These are phyloP conservation scores for Vaccinium darrowii DNA, from an alignment of 148 eudicot genomes.

Conservation along the genomic window DNA sequence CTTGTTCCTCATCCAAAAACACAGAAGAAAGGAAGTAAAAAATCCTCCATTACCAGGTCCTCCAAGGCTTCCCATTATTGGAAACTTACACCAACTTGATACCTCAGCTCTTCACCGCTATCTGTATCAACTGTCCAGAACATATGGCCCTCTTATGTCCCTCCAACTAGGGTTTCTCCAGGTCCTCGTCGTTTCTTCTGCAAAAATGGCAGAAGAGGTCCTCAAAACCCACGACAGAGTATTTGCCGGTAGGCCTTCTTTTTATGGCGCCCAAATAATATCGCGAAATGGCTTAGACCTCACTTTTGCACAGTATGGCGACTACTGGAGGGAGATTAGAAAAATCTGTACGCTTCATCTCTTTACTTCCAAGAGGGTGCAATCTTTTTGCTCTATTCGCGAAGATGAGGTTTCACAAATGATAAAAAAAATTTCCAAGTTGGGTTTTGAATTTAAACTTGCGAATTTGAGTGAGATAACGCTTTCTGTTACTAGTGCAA, in stretches of 20 bases:
- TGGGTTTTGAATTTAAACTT: neutral
- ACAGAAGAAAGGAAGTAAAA: too few species aligned
- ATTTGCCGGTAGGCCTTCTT: neutral
- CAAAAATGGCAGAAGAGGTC: slow-evolving; percentile 1
- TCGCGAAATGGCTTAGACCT: neutral
- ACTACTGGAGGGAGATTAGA: slow-evolving; percentile 9
- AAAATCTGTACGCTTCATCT: neutral
- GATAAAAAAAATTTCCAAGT: neutral
- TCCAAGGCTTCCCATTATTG: slow-evolving; percentile 9
- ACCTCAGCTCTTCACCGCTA: neutral
- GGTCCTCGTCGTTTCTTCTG: neutral
- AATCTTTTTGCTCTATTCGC: neutral
- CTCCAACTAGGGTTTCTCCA: neutral
- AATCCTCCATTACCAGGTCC: neutral
- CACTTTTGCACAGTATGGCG: neutral
- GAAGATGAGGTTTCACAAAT: neutral
- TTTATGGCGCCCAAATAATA: neutral
- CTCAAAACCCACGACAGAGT: slow-evolving; percentile 1
- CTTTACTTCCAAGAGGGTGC: slow-evolving; percentile 6
- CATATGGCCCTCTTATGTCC: slow-evolving; percentile 8
- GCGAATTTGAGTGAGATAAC: slow-evolving; percentile 5
- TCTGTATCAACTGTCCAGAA: neutral
- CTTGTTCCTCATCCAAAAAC: neutral
- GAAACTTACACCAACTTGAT: slow-evolving; percentile 7
- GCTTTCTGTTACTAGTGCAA: neutral